Percentiles rank a stretch among this genome's conserved stretches.
Conservation (phyloP, 2,329 filamentous ascomycete genomes). For the Fusarium sp. region DNA sequence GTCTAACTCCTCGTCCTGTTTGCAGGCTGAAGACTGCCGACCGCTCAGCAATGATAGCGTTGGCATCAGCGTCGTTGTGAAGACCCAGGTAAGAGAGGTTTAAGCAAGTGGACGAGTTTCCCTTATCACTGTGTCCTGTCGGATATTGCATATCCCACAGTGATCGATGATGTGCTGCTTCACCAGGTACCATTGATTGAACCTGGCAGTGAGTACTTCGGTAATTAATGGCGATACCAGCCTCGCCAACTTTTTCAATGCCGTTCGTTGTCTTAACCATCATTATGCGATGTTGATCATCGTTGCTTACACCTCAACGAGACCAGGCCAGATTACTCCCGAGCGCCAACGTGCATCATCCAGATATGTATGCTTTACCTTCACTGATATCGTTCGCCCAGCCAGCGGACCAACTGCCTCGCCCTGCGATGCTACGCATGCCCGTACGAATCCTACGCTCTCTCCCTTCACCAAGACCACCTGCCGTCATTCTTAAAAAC, state of each 20-base stretch:
- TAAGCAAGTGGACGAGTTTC: background rate
- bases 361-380: slow-evolving; percentile 25
- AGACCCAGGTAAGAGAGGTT: background rate
- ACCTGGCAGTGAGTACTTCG: background rate
- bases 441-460: slow-evolving; percentile 40
- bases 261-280: slow-evolving; percentile 7
- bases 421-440: slow-evolving; percentile 43
- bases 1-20: background rate
- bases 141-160: background rate
- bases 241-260: slow-evolving; percentile 3
- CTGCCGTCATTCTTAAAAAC: slow-evolving; percentile 46
- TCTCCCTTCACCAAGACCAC: slow-evolving; percentile 46
- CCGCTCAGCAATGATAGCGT: background rate
- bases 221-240: background rate
- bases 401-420: slow-evolving; percentile 24
- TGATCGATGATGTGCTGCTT: background rate
- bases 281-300: slow-evolving; percentile 3
- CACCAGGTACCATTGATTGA: background rate
- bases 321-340: slow-evolving; percentile 20
- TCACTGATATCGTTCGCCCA: slow-evolving; percentile 29
- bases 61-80: background rate
- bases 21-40: background rate
- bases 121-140: background rate
- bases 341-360: slow-evolving; percentile 35
- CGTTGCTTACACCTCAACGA: slow-evolving; percentile 4